phyloP scores from a whole-genome alignment of 495 filamentous ascomycete genomes.

The Tuber borchii region DNA sequence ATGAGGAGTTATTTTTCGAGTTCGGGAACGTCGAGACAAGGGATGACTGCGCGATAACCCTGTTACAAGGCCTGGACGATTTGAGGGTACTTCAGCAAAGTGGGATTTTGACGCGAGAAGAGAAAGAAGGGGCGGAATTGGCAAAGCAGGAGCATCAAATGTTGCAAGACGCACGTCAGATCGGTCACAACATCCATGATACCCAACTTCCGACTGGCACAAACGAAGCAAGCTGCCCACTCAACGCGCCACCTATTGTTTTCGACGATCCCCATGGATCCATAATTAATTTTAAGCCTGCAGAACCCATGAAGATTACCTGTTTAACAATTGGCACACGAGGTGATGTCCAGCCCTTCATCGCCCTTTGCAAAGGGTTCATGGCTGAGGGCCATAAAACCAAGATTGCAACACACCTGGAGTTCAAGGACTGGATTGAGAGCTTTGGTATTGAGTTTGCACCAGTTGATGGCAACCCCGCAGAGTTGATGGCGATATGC shows the following conservation, averaged over 20 bases:
- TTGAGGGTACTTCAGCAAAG: slow-evolving; percentile 67
- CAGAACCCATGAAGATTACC: slow-evolving; percentile 73
- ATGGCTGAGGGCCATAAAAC: slow-evolving; percentile 79
- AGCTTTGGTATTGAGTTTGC: slow-evolving; percentile 89
- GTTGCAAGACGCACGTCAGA: slow-evolving; percentile 68
- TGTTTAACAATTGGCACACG: slow-evolving; percentile 94
- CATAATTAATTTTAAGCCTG: slow-evolving; percentile 89
- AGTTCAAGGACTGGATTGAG: slow-evolving; percentile 84
- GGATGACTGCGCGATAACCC: slow-evolving; percentile 80
- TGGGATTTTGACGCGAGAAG: slow-evolving; percentile 59
- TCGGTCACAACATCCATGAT: slow-evolving; percentile 55
- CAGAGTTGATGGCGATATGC: slow-evolving; percentile 89
- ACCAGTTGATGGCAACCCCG: slow-evolving; percentile 82
- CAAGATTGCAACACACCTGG: slow-evolving; percentile 82
- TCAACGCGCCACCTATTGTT: slow-evolving; percentile 61
- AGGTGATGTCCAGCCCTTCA: slow-evolving; percentile 96
- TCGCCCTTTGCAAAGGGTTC: slow-evolving; percentile 87
- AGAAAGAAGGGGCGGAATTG: slow-evolving; percentile 63
- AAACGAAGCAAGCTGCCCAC: slow-evolving; percentile 44
- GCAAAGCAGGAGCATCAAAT: slow-evolving; percentile 77
- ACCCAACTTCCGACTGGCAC: slow-evolving; percentile 52
- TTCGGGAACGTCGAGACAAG: slow-evolving; percentile 68
- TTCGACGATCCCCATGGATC: slow-evolving; percentile 92
- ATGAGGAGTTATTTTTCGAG: slow-evolving; percentile 96
- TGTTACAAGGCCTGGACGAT: slow-evolving; percentile 68